Percentiles rank a stretch among this genome's conserved stretches.
Evolutionary conservation across 768 basidiomycete genomes (phyloP).

Genomic region (Chlorophyllum brunneum): DNA sequence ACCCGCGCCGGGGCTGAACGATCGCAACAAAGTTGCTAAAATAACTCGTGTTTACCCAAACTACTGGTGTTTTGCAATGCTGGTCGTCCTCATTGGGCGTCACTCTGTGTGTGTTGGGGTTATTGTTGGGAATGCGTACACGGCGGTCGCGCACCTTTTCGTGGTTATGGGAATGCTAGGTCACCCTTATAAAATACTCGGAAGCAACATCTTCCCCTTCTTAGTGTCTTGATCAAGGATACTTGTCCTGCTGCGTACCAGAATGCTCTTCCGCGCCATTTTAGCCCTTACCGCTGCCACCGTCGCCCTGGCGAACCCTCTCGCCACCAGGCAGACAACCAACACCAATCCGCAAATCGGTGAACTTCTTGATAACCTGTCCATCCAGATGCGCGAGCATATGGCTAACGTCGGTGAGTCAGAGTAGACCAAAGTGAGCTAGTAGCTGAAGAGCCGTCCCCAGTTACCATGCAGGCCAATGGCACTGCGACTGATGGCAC

Average conservation of each 20-base stretch:
- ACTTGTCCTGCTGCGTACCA: constrained; percentile 4
- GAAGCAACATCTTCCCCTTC: neutral
- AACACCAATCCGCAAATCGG: constrained; percentile 30
- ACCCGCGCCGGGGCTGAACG: neutral
- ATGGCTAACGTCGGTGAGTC: constrained; percentile 26
- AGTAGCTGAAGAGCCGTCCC: neutral
- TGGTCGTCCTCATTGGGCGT: constrained; percentile 8
- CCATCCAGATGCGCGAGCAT: constrained; percentile 17
- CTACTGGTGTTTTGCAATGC: constrained; percentile 11
- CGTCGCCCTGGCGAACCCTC: constrained; percentile 25
- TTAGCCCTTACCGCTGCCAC: constrained; percentile 25
- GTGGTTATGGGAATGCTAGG: constrained; percentile 8
- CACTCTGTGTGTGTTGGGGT: neutral
- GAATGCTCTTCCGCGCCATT: constrained; percentile 28
- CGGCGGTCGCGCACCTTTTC: neutral
- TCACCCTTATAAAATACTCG: constrained; percentile 6
- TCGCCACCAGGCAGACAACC: constrained; percentile 25
- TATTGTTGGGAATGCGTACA: constrained; percentile 9
- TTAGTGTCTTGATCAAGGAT: constrained; percentile 8
- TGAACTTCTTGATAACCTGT: constrained; percentile 23
- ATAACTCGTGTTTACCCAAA: constrained; percentile 1
- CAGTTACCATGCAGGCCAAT: constrained; percentile 28
- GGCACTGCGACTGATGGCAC: constrained; percentile 26
- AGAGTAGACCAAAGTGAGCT: neutral
- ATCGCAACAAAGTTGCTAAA: neutral